Conservation (phyloP, 2,329 filamentous ascomycete species). For the Seiridium cupressi region DNA sequence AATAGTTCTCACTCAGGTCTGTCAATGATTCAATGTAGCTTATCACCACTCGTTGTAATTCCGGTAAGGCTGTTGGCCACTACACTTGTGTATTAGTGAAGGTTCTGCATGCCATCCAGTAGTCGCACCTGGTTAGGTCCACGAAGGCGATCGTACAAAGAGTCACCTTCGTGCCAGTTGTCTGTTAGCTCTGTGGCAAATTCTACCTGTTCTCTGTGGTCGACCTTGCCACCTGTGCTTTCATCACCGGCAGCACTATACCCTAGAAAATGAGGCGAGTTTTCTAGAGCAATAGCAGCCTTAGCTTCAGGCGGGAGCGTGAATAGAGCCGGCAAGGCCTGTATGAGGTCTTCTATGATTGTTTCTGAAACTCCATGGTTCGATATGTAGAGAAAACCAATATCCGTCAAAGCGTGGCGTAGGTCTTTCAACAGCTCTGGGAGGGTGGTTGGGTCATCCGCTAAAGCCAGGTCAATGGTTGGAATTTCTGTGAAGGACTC, state of each 20-base stretch:
- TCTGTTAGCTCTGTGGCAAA: constrained; percentile 53
- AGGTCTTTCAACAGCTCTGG: constrained; percentile 38
- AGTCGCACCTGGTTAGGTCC: constrained; percentile 45
- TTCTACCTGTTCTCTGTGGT: constrained; percentile 59
- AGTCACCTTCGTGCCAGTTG: constrained; percentile 28
- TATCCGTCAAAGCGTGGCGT: constrained; percentile 43
- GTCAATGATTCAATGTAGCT: constrained; percentile 52
- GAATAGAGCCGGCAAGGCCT: constrained; percentile 42
- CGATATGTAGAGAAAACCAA: constrained; percentile 53
- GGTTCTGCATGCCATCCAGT: not conserved
- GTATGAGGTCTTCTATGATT: constrained; percentile 35
- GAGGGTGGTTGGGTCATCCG: constrained; percentile 30
- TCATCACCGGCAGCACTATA: constrained; percentile 56
- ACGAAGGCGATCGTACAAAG: constrained; percentile 41
- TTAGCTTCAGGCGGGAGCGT: constrained; percentile 35
- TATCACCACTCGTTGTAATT: constrained; percentile 35
- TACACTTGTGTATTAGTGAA: constrained; percentile 16
- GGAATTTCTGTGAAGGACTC: constrained; percentile 40
- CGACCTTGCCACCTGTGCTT: constrained; percentile 49
- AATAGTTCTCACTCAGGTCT: constrained; percentile 48
- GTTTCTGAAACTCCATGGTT: constrained; percentile 43
- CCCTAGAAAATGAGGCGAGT: constrained; percentile 60
- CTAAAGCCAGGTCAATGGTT: constrained; percentile 45
- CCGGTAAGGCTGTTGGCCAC: constrained; percentile 39
- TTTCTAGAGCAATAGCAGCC: constrained; percentile 38